Percentiles rank a stretch among this genome's conserved stretches.
Evolutionary conservation across 148 eudicot species (phyloP).

Genomic region (Silene conica): DNA sequence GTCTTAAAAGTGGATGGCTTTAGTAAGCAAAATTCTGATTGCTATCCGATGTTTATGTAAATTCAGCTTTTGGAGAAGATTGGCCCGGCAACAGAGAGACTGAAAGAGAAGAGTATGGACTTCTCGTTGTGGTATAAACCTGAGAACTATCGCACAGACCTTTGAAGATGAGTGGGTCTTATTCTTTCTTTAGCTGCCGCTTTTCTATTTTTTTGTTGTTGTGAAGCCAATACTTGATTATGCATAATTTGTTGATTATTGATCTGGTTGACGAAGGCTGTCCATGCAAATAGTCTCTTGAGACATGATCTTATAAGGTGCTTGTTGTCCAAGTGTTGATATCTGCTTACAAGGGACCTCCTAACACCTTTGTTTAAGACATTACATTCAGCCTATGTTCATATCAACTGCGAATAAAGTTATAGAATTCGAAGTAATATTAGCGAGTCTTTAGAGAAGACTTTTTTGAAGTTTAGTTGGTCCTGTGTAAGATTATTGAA

Average conservation of each 20-base stretch:
- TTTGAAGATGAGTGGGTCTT: conserved; percentile 28
- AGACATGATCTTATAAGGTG: too few relatives aligned
- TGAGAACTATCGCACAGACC: conserved; percentile 62
- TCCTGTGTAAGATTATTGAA: too few relatives aligned
- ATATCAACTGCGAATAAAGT: too few relatives aligned
- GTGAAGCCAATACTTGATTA: neutral
- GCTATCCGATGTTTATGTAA: neutral
- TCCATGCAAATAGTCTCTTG: too few relatives aligned
- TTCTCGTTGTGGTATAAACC: conserved; percentile 91
- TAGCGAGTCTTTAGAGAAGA: too few relatives aligned
- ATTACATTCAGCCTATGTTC: too few relatives aligned
- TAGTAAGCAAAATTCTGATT: neutral
- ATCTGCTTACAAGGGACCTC: too few relatives aligned
- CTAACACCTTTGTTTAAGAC: too few relatives aligned
- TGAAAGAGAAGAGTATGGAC: conserved; percentile 81
- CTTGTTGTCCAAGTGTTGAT: too few relatives aligned
- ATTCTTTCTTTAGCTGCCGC: neutral
- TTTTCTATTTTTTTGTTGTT: neutral
- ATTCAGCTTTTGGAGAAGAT: conserved; percentile 83
- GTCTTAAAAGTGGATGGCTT: neutral
- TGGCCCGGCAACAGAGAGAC: conserved; percentile 79
- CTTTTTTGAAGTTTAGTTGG: too few relatives aligned
- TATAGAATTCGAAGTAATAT: too few relatives aligned
- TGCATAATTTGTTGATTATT: neutral
- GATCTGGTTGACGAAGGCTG: neutral